Percentiles rank a stretch among this genome's conserved stretches.
Conservation (phyloP, 129 eudicot genomes). For the Erigeron canadensis region DNA sequence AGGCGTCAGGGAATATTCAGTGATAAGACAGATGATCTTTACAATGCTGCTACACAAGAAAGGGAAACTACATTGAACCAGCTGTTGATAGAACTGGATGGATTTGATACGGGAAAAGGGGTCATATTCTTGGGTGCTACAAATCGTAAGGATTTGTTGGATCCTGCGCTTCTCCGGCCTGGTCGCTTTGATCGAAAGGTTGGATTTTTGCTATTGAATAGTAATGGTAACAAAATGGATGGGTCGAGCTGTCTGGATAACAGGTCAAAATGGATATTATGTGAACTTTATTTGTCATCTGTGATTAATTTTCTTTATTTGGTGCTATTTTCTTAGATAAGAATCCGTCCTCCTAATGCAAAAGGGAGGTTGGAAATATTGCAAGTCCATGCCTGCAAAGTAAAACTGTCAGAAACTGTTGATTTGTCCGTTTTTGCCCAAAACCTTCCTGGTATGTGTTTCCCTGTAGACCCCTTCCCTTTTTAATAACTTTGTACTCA, state of each 20-base stretch:
- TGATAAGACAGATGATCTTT: conserved; percentile 50
- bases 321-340: conserved; percentile 46
- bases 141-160: conserved; percentile 84
- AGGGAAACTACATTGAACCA: conserved; percentile 95
- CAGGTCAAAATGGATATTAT: neutral
- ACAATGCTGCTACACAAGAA: conserved; percentile 93
- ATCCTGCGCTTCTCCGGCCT: conserved; percentile 97
- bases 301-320: neutral
- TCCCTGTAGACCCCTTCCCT: neutral
- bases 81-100: conserved; percentile 91
- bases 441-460: conserved; percentile 73
- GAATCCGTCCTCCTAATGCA: conserved; percentile 86
- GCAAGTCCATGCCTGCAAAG: conserved; percentile 86
- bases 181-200: conserved; percentile 99
- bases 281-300: neutral
- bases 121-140: conserved; percentile 94
- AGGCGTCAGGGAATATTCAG: conserved; percentile 79
- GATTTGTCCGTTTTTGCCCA: conserved; percentile 77
- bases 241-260: neutral
- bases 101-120: conserved; percentile 96
- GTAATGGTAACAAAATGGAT: neutral
- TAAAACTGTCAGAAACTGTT: conserved; percentile 79
- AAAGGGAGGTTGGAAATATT: conserved; percentile 87
- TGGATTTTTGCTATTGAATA: conserved; percentile 23
- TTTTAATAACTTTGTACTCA: neutral